Evolutionary conservation across 106 monocot species (phyloP), one percentile per base, ranked within the genome.

Genomic region (Dioscorea alata): DNA sequence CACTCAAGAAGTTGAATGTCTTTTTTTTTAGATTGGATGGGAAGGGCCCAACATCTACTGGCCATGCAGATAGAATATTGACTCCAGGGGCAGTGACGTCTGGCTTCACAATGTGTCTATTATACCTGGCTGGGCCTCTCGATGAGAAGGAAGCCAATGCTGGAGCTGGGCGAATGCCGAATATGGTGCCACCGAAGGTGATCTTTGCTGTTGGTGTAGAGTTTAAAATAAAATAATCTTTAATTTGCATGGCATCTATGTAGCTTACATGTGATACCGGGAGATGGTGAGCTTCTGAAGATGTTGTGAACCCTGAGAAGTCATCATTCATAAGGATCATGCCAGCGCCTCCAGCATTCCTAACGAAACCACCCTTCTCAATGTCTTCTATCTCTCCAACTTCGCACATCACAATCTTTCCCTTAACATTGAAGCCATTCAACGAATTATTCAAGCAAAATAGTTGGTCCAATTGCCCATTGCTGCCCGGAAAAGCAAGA

Each of bases 11-110:
- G 19, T 70, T 64, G 21, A 70, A 70, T 4, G 22, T 15, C 20
- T n/a, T 12, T 13, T 13, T 24, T 20, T 8, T 16, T 0, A 3
- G 2, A 14, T 12, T 49, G 17, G 7, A 12, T 16, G 58, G 24
- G 5, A 33, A 18, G 20, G 20, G 60, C 23, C 60, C 60, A 13
- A 60, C 49, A 3, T 58, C 8, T 42, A 25, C 23, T 4, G 77
- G 76, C 73, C 72, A 81, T 13, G 86, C 75, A 4, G 86, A 71
- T 0, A 86, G 51, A n/a, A 86, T 72, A 73, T 42, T 42, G 4
- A 2, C 42, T 8, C 42, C 6, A 42, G 42, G 42, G 0, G 42
- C 42, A 6, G 10, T 10, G 10, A 42, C 10, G 6, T 42, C 5
- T 42, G 42, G 42, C 10, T 42, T 42, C 42, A 42, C 10, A 18